A percentile compares a stretch with the other conserved stretches of the same genome.
These are phyloP conservation scores for Botrytis tulipae DNA, from an alignment of 2,329 filamentous ascomycete genomes.

Conservation along the genomic window DNA sequence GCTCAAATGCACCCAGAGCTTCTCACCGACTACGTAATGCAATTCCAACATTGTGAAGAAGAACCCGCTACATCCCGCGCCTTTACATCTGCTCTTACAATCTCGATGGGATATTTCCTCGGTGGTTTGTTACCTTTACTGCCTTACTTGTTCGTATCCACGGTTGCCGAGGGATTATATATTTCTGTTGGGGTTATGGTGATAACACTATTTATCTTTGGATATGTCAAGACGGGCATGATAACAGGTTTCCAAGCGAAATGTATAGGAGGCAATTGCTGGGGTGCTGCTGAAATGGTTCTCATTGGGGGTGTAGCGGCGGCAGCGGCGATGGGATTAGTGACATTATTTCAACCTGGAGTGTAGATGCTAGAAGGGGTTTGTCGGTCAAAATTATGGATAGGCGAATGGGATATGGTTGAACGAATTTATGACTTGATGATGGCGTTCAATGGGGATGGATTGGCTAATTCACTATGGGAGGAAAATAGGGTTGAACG, in stretches of 20 bases:
- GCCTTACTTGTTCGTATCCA: constrained; percentile 52
- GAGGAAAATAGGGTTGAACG: constrained; percentile 17
- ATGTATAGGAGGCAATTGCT: constrained; percentile 33
- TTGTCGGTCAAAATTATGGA: constrained; percentile 5
- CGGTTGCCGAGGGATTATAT: constrained; percentile 50
- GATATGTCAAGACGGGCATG: constrained; percentile 61
- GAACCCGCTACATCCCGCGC: constrained; percentile 38
- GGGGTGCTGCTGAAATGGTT: constrained; percentile 44
- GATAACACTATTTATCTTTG: constrained; percentile 59
- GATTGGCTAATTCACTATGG: background rate
- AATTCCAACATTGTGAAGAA: constrained; percentile 39
- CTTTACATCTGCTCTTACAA: constrained; percentile 50
- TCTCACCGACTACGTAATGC: constrained; percentile 43
- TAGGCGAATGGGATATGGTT: constrained; percentile 10
- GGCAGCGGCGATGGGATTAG: constrained; percentile 42
- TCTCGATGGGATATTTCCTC: constrained; percentile 55
- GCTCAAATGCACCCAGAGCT: constrained; percentile 30
- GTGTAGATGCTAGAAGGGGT: constrained; percentile 21
- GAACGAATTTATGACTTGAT: constrained; percentile 4
- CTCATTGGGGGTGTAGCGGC: constrained; percentile 42
- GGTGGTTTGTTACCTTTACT: constrained; percentile 56
- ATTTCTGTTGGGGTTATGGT: constrained; percentile 61
- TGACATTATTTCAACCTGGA: constrained; percentile 36
- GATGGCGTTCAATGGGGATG: background rate
- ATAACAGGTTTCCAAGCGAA: constrained; percentile 43